Base-by-base conservation (phyloP, 305 asterid species). In the Solanum aculeatissimum region DNA sequence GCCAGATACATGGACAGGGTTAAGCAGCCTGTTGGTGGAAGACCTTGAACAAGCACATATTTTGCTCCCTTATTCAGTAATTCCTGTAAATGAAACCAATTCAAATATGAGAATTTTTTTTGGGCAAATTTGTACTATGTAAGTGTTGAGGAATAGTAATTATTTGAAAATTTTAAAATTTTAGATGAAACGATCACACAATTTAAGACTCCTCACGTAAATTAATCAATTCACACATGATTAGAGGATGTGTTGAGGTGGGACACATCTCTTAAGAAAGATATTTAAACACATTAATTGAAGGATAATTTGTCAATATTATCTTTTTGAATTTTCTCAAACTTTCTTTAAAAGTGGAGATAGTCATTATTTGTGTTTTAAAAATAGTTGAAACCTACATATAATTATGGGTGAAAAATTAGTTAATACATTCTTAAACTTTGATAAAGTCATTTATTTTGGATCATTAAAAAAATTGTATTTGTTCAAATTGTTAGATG, bases 1-100 rank as follows among this genome's bases (percentile, higher is more conserved):
- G 95, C 90, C 2, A 95, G 87, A 29, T 81, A 77, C 92, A 92
- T 78, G 14, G 97, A 35, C 15, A 91, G 68, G 6, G 98, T 90
- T 19, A 92, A 86, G 91, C 98, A 94, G 4, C 98, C 98, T 9
- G 97, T 91, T 21, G 98, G 89, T 4, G 98, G 97, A 6, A 95
- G 93, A 45, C 98, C 98, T 84, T 95, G 92, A 3, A 95, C 96
- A 0, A 95, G 92, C 0, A 95, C 68, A 25, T 95, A 90, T 70
- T 90, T 94, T 25, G 98, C 97, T 0, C 98, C 98, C 83, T 91
- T 94, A 9, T 85, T 85, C 80, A 95, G 74, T 69, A 95, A 12
- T 80, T 84, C 91, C 98, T 95, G 89, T 14, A 4, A 58, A 60
- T 19, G 27, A 29, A 40, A 54, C 14, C 47, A 45, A 43, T 49